Base-by-base conservation (phyloP, 2,329 filamentous ascomycete species). In the Penicillium sp. region DNA sequence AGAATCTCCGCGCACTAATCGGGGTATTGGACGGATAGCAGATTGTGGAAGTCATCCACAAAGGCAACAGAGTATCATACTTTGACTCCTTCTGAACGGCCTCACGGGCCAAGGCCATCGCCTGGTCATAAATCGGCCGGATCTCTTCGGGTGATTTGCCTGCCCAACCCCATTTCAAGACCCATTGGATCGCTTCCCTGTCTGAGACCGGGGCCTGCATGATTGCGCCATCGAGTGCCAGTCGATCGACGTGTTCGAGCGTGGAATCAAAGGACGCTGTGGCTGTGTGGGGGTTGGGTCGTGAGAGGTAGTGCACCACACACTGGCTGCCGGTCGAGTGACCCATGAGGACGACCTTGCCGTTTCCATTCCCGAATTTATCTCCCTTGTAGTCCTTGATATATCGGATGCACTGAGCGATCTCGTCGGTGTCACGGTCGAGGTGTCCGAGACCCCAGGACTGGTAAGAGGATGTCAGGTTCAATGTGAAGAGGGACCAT, bases 201-300 rank as follows among this genome's bases (percentile, higher is more conserved):
- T 95, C 90, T 1, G 85, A 89, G 2, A 93, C 86, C 0, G 88
- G 85, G 0, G 87, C 90, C 68, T 95, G 91, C 54, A 96, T 75
- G 33, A 96, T 87, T 33, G 85, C 85, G 15, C 87, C 90, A 54
- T 93, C 84, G 1, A 95, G 74, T 0, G 53, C 74, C 0, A 81
- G 79, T 12, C 81, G 74, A 42, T 72, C 72, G 2, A 72, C 53
- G 43, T 75, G 65, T 39, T 66, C 53, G 6, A 70, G 56, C 4
- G 51, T 52, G 0, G 60, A 43, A 49, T 72, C 69, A 31, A 71
- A 71, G 2, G 62, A 45, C 43, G 71, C 28, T 56, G 58, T 16
- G 60, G 53, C 33, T 21, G 64, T 65, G 62, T 70, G 61, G 2
- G 73, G 76, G 53, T 78, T 78, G 3, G 73, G 68, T 2, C 71